Evolutionary conservation across 2,329 filamentous ascomycete genomes (phyloP).

Genomic region (Zalaria obscura): DNA sequence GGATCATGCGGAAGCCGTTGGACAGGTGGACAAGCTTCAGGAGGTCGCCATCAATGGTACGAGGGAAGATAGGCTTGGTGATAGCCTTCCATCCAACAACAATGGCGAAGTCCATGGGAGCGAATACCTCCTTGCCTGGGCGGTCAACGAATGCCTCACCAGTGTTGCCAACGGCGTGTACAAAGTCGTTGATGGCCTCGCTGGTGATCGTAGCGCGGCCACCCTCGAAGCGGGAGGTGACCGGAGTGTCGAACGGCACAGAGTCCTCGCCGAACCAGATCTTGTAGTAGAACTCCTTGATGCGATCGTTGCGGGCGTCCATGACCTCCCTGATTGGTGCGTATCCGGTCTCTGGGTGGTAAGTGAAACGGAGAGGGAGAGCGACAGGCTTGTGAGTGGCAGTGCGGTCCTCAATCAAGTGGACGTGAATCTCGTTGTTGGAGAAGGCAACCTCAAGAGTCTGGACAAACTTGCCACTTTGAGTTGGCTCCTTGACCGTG

Average conservation of each 20-base stretch:
- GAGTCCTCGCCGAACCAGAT: slow-evolving; percentile 89
- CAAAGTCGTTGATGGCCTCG: slow-evolving; percentile 93
- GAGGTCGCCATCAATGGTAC: slow-evolving; percentile 87
- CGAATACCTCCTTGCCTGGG: slow-evolving; percentile 83
- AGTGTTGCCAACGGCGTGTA: slow-evolving; percentile 96
- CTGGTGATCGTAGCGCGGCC: slow-evolving; percentile 75
- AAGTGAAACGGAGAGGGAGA: slow-evolving; percentile 76
- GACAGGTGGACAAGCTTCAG: slow-evolving; percentile 93
- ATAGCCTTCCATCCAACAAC: slow-evolving; percentile 61
- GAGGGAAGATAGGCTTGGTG: slow-evolving; percentile 97
- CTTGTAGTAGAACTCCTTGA: slow-evolving; percentile 98
- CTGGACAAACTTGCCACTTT: slow-evolving; percentile 73
- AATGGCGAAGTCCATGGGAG: slow-evolving; percentile 75
- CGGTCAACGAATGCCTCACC: slow-evolving; percentile 95
- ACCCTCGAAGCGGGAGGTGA: slow-evolving; percentile 81
- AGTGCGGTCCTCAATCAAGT: slow-evolving; percentile 85
- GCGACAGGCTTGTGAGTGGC: slow-evolving; percentile 71
- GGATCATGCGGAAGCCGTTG: slow-evolving; percentile 96
- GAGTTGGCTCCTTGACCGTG: slow-evolving; percentile 71
- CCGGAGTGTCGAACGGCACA: slow-evolving; percentile 69
- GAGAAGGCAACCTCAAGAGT: slow-evolving; percentile 72
- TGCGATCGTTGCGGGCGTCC: slow-evolving; percentile 88
- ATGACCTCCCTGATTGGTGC: slow-evolving; percentile 97
- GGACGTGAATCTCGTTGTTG: slow-evolving; percentile 70
- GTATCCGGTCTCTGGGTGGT: slow-evolving; percentile 90